Evolutionary conservation across 768 basidiomycete species (phyloP), one percentile per base, ranked within the genome.

Genomic region (Pluteus cervinus): DNA sequence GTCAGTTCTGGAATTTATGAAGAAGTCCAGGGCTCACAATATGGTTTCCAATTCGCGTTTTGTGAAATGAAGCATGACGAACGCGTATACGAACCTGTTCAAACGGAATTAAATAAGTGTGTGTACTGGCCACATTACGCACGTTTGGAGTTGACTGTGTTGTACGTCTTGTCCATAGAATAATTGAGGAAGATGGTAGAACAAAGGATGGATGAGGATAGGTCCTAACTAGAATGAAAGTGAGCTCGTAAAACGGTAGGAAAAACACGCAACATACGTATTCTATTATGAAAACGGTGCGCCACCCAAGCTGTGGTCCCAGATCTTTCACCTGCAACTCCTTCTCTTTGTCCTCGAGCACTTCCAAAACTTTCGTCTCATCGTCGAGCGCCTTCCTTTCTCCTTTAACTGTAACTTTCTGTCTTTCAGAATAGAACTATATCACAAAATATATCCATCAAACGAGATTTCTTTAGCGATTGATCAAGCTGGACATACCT

Each of bases 31-130:
- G n/a, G 57, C 82, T 39, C 38, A 86, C 87, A 91, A 94, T 4
- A 93, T 40, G 2, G 96, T 92, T 62, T 99, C 96, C 14, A 89
- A 58, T 53, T 94, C 90, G 36, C 96, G 83, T 62, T 99, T 99
- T 30, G 75, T 43, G 61, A 92, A 98, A 56, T 99, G 96, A 11
- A 83, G 52, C 60, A 96, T 69, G 24, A 90, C 79, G 47, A 96
- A 71, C 3, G 63, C 73, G 48, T 77, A 88, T 4, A 81, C 77
- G 43, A 78, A 79, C 51, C 86, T 60, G 23, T 17, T 3, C 17
- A 17, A 22, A 50, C 12, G 49, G 37, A 42, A n/a, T n/a, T n/a
- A n/a, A n/a, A n/a, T n/a, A n/a, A n/a, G n/a, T n/a, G n/a, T n/a
- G n/a, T n/a, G n/a, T n/a, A n/a, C n/a, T n/a, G 4, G 28, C 20